Base-by-base conservation (phyloP, 1,284 basidiomycete species). In the Crucibulum parvulum region DNA sequence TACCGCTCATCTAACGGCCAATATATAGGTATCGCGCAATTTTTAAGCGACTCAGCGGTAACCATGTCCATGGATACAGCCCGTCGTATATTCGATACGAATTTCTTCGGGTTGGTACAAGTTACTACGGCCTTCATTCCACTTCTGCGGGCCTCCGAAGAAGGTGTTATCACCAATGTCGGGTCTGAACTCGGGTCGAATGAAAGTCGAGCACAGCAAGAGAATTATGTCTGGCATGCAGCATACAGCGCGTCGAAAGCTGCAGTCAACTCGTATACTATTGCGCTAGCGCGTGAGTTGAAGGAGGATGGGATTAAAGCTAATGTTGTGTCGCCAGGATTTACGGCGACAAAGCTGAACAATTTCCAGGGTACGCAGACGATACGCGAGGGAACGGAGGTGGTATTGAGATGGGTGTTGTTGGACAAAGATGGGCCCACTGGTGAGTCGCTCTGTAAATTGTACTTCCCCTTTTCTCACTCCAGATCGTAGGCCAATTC, bases 211-310 rank as follows among this genome's bases (percentile, higher is more conserved):
- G 59, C 70, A n/a, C 60, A 55, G 39, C 62, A 64, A 10, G 56
- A 66, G 47, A 58, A 56, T 11, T 18, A 53, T n/a, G 60, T 68
- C 16, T 68, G 71, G 45, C 55, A 63, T 31, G 68, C 66, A 24
- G 78, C 79, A 0, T 81, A 81, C 58, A 81, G 80, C 54, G 77
- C 81, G 3, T 90, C 91, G 63, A 96, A 97, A 74, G 93, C 95
- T 1, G 95, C 92, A 7, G 90, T 96, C 66, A 96, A 96, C 80
- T 89, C 87, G 53, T 81, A 93, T 66, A 96, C 95, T 0, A 95
- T 97, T 74, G 88, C 92, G 58, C 84, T 98, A 53, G 90, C 94
- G 1, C 83, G 93, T 68, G 94, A 96, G 73, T 79, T 97, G 56
- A 84, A 87, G 67, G 79, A 81, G 36, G 84, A 88, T 6, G 76